Percentiles rank a stretch among this genome's conserved stretches.
phyloP scores from a whole-genome alignment of 306 rosid species.

The Spatholobus suberectus region DNA sequence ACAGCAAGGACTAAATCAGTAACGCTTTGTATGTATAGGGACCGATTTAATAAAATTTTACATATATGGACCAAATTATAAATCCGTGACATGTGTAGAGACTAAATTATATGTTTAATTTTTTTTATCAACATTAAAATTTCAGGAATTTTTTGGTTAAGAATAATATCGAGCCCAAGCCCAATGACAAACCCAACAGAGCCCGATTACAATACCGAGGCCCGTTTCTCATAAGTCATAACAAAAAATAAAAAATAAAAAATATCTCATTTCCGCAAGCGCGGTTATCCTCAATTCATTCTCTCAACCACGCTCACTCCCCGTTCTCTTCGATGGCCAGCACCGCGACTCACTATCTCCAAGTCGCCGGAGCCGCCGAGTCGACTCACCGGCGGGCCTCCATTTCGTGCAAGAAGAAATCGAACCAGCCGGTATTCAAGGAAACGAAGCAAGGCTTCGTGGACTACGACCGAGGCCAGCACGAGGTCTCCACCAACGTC shows the following conservation, averaged over 20 bases:
- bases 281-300: constrained; percentile 29
- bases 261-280: constrained; percentile 1
- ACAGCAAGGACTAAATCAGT: no score
- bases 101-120: no score
- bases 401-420: constrained; percentile 43
- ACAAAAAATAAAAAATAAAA: not conserved
- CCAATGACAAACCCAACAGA: not conserved
- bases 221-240: not conserved
- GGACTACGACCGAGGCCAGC: constrained; percentile 83
- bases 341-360: constrained; percentile 39
- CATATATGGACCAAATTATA: no score
- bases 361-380: constrained; percentile 31
- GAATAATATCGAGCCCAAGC: no score
- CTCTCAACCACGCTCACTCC: constrained; percentile 12
- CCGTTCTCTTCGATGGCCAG: constrained; percentile 51
- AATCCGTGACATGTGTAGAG: no score
- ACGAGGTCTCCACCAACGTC: constrained; percentile 55
- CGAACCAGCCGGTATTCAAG: constrained; percentile 56
- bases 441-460: constrained; percentile 77
- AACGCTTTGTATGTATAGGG: no score
- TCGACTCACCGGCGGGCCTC: constrained; percentile 31
- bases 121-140: no score
- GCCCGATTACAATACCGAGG: not conserved
- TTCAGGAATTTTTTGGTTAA: no score
- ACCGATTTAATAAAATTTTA: no score